phyloP scores from a whole-genome alignment of 495 filamentous ascomycete genomes.

The Xylaria flabelliformis region DNA sequence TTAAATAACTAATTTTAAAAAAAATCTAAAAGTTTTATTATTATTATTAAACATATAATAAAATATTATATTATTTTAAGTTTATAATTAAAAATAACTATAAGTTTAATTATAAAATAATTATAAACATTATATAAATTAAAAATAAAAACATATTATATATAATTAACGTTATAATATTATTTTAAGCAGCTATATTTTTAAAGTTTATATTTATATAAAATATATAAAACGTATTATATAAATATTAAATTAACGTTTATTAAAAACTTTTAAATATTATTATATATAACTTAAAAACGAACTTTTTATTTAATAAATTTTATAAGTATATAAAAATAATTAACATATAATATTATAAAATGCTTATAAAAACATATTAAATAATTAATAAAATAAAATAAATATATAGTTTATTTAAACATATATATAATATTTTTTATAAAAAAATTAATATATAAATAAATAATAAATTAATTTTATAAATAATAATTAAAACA shows the following conservation, averaged over 20 bases:
- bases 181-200: slow-evolving; percentile 1
- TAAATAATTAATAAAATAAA: not conserved
- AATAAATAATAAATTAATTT: no score
- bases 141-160: no score
- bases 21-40: not conserved
- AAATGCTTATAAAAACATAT: not conserved
- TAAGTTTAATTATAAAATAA: slow-evolving; percentile 1
- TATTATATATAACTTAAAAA: not conserved
- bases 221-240: slow-evolving; percentile 4
- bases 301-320: not conserved
- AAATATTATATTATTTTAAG: no score
- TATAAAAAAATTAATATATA: no score
- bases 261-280: not conserved
- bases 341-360: not conserved
- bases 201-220: slow-evolving; percentile 5
- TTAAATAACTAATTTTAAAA: not conserved
- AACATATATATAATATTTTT: not conserved
- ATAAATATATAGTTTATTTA: not conserved
- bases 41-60: no score
- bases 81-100: no score
- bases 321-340: not conserved
- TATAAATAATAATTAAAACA: no score
- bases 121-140: not conserved
- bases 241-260: not conserved
- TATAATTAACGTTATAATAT: not conserved